Percentiles rank a stretch among this genome's conserved stretches.
Evolutionary conservation across 176 grass and related monocot species (phyloP).

Genomic region (Leersia perrieri): DNA sequence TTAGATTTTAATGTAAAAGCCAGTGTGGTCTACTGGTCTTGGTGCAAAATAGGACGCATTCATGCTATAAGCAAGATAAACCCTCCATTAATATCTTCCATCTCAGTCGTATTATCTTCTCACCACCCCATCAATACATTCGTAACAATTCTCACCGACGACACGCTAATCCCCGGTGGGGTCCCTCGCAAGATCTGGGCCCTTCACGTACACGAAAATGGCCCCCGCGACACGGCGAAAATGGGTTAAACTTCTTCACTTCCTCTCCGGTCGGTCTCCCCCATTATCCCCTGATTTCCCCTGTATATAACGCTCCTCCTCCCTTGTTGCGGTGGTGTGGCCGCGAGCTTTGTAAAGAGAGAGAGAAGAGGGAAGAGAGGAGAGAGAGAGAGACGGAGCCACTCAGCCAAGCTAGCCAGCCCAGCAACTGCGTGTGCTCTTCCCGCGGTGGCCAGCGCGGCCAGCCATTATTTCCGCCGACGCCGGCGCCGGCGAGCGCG

Average conservation of each 20-base stretch:
- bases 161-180: background rate
- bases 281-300: too few species aligned
- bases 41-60: background rate
- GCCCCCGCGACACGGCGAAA: background rate
- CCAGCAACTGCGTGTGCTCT: background rate
- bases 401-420: background rate
- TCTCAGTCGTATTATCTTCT: background rate
- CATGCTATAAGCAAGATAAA: background rate
- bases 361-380: background rate
- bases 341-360: background rate
- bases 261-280: background rate
- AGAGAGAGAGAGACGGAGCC: background rate
- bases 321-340: too few species aligned
- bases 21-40: background rate
- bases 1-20: too few species aligned
- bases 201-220: constrained; percentile 12
- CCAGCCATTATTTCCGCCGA: background rate
- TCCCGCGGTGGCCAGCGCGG: constrained; percentile 23
- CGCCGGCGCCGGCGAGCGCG: background rate
- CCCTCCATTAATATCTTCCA: background rate
- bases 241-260: background rate
- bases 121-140: background rate
- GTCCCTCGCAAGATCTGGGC: background rate
- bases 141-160: constrained; percentile 39
- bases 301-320: constrained; percentile 24